Percentiles rank a stretch among this genome's conserved stretches.
These are phyloP conservation scores for Raddia distichophylla DNA, from an alignment of 176 grass and related monocot genomes.

Conservation along the genomic window DNA sequence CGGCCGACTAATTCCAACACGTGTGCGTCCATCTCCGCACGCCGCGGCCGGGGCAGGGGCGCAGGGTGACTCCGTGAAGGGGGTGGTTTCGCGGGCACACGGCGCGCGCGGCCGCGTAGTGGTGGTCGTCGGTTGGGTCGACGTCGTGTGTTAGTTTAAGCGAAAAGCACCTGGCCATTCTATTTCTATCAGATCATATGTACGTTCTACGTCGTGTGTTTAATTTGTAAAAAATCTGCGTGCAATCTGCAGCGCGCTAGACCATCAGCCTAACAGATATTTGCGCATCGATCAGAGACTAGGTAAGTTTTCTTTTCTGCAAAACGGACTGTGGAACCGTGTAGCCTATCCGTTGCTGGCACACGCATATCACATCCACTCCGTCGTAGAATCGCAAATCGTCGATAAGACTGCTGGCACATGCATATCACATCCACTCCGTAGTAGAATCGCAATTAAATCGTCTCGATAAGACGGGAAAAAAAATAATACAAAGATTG, in stretches of 20 bases:
- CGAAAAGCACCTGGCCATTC: background rate
- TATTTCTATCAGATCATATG: too few relatives aligned
- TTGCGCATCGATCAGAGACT: too few relatives aligned
- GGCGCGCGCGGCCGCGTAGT: background rate
- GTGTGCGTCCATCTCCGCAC: background rate
- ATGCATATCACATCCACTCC: background rate
- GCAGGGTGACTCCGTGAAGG: too few relatives aligned
- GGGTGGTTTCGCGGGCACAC: too few relatives aligned
- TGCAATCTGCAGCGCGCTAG: too few relatives aligned
- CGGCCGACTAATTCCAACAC: slow-evolving; percentile 21
- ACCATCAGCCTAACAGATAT: too few relatives aligned
- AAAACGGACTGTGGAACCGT: background rate
- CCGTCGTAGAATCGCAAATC: too few relatives aligned
- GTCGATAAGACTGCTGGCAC: background rate
- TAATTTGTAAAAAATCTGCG: too few relatives aligned
- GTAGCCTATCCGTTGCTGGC: background rate
- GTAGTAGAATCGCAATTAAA: background rate
- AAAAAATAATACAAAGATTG: background rate
- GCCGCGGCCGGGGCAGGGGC: too few relatives aligned
- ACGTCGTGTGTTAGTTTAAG: background rate
- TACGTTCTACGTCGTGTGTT: too few relatives aligned
- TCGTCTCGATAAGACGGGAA: too few relatives aligned
- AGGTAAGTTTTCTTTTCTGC: too few relatives aligned
- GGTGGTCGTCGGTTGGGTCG: background rate
- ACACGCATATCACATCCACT: slow-evolving; percentile 5